Percentiles rank a stretch among this genome's conserved stretches.
Conservation (phyloP, 73 alveolate species). For the Paramecium pentaurelia region DNA sequence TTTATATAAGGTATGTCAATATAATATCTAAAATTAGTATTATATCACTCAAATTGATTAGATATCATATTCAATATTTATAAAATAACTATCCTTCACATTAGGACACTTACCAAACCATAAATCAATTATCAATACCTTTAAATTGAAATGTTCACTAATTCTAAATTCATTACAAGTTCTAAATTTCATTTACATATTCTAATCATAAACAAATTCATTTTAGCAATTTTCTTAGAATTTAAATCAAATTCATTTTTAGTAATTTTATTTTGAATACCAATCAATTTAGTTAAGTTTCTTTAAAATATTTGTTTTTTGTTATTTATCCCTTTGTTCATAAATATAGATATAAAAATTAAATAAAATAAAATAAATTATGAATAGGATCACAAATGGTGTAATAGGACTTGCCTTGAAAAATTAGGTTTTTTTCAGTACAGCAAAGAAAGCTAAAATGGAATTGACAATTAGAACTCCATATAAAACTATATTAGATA, state of each 20-base stretch:
- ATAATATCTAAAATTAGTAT: background rate
- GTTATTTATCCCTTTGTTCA: background rate
- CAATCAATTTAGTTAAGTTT: too few species aligned
- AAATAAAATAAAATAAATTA: background rate
- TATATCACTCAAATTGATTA: background rate
- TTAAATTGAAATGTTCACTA: too few species aligned
- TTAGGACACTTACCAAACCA: too few species aligned
- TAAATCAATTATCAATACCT: too few species aligned
- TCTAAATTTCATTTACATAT: too few species aligned
- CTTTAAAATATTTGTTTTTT: background rate
- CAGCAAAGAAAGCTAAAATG: conserved; percentile 60
- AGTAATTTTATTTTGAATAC: background rate
- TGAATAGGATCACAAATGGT: conserved; percentile 7
- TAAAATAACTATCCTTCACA: background rate
- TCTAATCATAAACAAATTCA: background rate
- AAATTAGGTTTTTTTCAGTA: background rate
- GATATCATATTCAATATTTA: background rate
- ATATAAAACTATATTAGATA: conserved; percentile 32
- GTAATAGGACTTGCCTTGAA: conserved; percentile 11
- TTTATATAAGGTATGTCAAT: background rate
- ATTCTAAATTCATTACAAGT: too few species aligned
- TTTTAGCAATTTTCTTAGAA: background rate
- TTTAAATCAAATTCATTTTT: background rate
- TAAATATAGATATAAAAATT: background rate
- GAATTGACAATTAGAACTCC: conserved; percentile 64